Conservation (phyloP, 768 basidiomycete genomes). For the Termitomyces sp. region DNA sequence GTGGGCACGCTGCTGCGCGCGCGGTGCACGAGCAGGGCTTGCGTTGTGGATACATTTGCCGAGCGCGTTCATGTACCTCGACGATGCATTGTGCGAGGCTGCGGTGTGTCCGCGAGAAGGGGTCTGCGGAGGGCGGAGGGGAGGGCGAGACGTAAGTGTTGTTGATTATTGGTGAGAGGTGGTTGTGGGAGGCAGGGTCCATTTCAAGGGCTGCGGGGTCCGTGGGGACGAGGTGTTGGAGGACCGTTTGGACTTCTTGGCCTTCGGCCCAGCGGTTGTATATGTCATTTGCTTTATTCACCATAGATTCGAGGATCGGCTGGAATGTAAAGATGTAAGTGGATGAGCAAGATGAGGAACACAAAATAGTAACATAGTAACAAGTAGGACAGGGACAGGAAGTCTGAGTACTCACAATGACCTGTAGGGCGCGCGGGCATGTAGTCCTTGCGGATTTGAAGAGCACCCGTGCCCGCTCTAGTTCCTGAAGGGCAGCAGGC, state of each 20-base stretch:
- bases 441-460: constrained; percentile 43
- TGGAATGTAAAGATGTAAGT: constrained; percentile 10
- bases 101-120: constrained; percentile 38
- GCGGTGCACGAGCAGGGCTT: constrained; percentile 41
- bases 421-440: constrained; percentile 43
- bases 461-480: constrained; percentile 44
- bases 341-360: background rate
- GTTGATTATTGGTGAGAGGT: constrained; percentile 8
- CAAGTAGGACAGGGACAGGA: constrained; percentile 5
- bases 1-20: constrained; percentile 26
- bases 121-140: constrained; percentile 24
- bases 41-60: constrained; percentile 37
- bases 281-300: constrained; percentile 47
- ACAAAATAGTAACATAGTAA: no score
- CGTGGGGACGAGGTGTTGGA: constrained; percentile 24
- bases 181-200: constrained; percentile 6
- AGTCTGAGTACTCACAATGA: constrained; percentile 36
- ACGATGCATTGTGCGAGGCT: constrained; percentile 44
- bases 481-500: constrained; percentile 59
- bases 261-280: constrained; percentile 44
- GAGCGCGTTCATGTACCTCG: constrained; percentile 43
- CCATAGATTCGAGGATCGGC: constrained; percentile 48
- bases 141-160: constrained; percentile 18
- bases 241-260: constrained; percentile 40
- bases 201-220: constrained; percentile 18